Percentiles rank a stretch among this genome's conserved stretches.
Conservation (phyloP, 2,329 filamentous ascomycete species). For the Alternaria gaisen region DNA sequence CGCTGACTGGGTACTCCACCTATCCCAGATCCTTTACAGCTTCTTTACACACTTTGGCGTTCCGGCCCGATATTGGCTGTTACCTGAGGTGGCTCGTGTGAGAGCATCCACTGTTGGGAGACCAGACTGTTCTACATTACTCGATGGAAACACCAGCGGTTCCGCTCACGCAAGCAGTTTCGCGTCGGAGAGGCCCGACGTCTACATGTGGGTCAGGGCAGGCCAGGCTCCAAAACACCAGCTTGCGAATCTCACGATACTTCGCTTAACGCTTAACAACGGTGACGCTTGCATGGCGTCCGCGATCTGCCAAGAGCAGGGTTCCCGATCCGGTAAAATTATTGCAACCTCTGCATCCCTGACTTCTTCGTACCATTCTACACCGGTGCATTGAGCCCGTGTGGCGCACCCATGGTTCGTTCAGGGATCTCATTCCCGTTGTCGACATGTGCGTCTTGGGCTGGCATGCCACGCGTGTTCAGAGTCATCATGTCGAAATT, state of each 20-base stretch:
- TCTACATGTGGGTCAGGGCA: constrained; percentile 4
- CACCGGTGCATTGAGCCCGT: background rate
- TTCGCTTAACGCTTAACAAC: constrained; percentile 40
- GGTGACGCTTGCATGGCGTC: constrained; percentile 15
- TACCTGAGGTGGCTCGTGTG: constrained; percentile 26
- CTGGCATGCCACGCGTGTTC: constrained; percentile 27
- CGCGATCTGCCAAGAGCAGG: constrained; percentile 14
- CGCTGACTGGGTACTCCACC: constrained; percentile 34
- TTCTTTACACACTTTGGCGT: constrained; percentile 34
- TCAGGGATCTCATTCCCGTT: constrained; percentile 12
- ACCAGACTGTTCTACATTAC: constrained; percentile 42
- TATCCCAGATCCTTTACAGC: constrained; percentile 32
- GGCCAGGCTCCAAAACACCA: constrained; percentile 19
- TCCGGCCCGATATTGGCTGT: constrained; percentile 27
- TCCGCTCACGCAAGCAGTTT: constrained; percentile 15
- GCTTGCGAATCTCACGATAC: constrained; percentile 32
- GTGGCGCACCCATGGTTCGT: constrained; percentile 9
- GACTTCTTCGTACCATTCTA: background rate
- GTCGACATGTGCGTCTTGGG: background rate
- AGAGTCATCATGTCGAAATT: constrained; percentile 25
- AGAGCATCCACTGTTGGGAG: constrained; percentile 40
- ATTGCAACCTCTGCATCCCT: constrained; percentile 31
- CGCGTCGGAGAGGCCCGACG: constrained; percentile 22
- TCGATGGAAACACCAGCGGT: constrained; percentile 28
- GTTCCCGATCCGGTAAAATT: constrained; percentile 29